Evolutionary conservation across 306 rosid genomes (phyloP).

Genomic region (Quercus alba): DNA sequence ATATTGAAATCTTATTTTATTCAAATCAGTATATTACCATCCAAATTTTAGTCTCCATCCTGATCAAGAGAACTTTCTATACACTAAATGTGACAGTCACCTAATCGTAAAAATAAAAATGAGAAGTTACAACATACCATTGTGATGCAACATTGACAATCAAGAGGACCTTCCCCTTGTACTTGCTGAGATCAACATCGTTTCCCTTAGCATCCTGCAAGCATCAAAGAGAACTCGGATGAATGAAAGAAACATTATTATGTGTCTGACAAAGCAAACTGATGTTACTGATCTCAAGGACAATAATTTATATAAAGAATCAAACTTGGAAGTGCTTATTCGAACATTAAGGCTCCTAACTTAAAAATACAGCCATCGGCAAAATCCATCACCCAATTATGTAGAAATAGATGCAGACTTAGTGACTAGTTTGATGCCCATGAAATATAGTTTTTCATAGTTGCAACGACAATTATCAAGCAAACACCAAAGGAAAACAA

Average conservation of each 20-base stretch:
- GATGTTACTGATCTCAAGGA: background rate
- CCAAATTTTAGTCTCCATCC: background rate
- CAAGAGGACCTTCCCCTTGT: conserved; percentile 85
- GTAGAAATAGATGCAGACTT: background rate
- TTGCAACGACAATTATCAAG: background rate
- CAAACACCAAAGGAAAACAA: background rate
- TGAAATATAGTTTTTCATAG: background rate
- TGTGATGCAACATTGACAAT: conserved; percentile 98
- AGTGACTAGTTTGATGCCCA: background rate
- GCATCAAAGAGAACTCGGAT: background rate
- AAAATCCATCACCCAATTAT: background rate
- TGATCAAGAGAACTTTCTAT: background rate
- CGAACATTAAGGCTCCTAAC: background rate
- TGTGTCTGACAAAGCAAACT: background rate
- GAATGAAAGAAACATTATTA: background rate
- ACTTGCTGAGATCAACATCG: conserved; percentile 74
- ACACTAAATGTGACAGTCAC: background rate
- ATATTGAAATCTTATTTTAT: background rate
- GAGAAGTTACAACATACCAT: conserved; percentile 47
- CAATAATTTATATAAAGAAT: background rate
- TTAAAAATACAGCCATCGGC: too few relatives aligned
- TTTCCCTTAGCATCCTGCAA: conserved; percentile 87
- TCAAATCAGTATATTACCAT: background rate
- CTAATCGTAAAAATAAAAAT: background rate
- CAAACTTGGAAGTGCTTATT: background rate